phyloP scores from a whole-genome alignment of 768 basidiomycete species.

The Serendipita indica region DNA sequence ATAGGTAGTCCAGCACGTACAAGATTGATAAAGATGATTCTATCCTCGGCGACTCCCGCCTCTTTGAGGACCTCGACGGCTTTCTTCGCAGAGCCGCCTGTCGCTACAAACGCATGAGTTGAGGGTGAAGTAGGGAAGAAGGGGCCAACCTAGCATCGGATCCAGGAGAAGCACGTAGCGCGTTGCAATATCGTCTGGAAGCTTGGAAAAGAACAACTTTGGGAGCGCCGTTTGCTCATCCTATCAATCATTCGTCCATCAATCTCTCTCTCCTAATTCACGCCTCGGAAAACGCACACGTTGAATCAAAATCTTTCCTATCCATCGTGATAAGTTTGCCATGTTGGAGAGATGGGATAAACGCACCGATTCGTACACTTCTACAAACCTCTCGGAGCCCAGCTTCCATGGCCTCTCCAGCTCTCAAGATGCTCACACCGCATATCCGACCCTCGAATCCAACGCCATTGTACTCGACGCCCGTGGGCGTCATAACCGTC shows the following conservation, averaged over 20 bases:
- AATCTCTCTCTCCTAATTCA: neutral
- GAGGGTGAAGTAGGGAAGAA: constrained; percentile 1
- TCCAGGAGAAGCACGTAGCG: constrained; percentile 91
- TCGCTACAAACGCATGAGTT: constrained; percentile 34
- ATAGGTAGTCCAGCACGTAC: constrained; percentile 34
- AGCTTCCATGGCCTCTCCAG: constrained; percentile 98
- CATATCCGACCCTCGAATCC: constrained; percentile 95
- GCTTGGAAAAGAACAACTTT: constrained; percentile 88
- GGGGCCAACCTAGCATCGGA: constrained; percentile 78
- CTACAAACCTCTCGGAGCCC: constrained; percentile 92
- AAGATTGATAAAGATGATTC: constrained; percentile 89
- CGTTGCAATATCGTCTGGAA: constrained; percentile 81
- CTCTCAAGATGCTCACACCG: constrained; percentile 86
- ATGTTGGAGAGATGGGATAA: neutral
- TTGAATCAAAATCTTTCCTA: constrained; percentile 89
- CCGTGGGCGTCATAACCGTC: constrained; percentile 72
- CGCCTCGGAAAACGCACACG: constrained; percentile 36
- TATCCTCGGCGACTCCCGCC: constrained; percentile 83
- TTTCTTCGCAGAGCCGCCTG: constrained; percentile 95
- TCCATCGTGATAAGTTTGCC: neutral
- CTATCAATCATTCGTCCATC: constrained; percentile 27
- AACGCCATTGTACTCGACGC: constrained; percentile 74
- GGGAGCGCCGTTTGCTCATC: constrained; percentile 90
- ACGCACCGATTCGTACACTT: constrained; percentile 59
- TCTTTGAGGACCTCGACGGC: constrained; percentile 89